These are phyloP conservation scores for Inosperma sp. DNA, from an alignment of 768 basidiomycete species.

Conservation along the genomic window DNA sequence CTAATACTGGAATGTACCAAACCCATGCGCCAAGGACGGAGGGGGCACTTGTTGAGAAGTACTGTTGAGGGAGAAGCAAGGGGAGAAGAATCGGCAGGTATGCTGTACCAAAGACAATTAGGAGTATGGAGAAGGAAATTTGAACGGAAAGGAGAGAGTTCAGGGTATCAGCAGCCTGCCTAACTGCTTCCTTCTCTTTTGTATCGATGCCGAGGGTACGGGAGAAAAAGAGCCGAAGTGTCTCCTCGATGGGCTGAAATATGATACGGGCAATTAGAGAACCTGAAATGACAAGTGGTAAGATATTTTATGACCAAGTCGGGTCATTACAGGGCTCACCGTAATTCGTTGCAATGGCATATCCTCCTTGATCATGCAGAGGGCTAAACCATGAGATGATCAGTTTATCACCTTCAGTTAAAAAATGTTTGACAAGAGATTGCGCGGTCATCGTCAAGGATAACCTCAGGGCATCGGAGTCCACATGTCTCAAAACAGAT, in stretches of 20 bases:
- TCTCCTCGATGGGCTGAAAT: slow-evolving; percentile 96
- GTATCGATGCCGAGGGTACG: slow-evolving; percentile 38
- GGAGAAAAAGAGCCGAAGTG: slow-evolving; percentile 85
- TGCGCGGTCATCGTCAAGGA: slow-evolving; percentile 84
- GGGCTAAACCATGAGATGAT: slow-evolving; percentile 82
- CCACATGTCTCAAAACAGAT: slow-evolving; percentile 13
- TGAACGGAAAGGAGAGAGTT: slow-evolving; percentile 62
- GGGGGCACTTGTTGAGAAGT: slow-evolving; percentile 75
- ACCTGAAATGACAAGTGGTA: slow-evolving; percentile 35
- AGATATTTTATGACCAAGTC: not conserved
- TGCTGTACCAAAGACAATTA: slow-evolving; percentile 69
- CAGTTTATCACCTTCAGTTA: slow-evolving; percentile 94
- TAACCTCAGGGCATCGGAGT: slow-evolving; percentile 40
- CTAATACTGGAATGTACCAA: slow-evolving; percentile 85
- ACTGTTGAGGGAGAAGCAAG: slow-evolving; percentile 65
- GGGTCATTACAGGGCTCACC: slow-evolving; percentile 48
- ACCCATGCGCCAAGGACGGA: slow-evolving; percentile 74
- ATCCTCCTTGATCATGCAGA: slow-evolving; percentile 86
- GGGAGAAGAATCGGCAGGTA: slow-evolving; percentile 68
- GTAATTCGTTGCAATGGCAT: slow-evolving; percentile 94
- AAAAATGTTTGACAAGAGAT: slow-evolving; percentile 86
- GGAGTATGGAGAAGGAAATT: slow-evolving; percentile 57
- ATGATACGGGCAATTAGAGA: slow-evolving; percentile 88
- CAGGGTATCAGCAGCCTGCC: slow-evolving; percentile 49
- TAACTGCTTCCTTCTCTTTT: slow-evolving; percentile 20